These are phyloP conservation scores for Pelagomonas calceolata DNA, from an alignment of 108 stramenopile species.

Conservation along the genomic window DNA sequence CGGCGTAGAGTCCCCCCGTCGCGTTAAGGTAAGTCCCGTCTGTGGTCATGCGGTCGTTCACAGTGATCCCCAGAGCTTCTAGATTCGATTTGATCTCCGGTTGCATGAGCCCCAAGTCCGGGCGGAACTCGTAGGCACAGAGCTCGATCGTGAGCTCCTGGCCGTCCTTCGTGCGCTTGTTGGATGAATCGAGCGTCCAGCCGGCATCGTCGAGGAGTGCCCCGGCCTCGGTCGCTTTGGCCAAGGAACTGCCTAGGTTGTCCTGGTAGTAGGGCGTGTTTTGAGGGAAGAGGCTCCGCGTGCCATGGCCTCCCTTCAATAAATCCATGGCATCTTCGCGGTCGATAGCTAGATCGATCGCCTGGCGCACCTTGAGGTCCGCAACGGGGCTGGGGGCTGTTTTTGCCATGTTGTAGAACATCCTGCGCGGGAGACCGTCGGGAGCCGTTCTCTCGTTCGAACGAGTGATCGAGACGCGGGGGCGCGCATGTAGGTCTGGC, in stretches of 20 bases:
- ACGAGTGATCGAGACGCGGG: too few species aligned
- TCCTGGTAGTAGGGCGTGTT: slow-evolving; percentile 1
- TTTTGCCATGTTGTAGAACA: slow-evolving; percentile 9
- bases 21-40: too few species aligned
- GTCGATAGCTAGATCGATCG: slow-evolving; percentile 14
- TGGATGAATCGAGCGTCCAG: slow-evolving; percentile 5
- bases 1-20: background rate
- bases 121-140: slow-evolving; percentile 20
- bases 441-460: too few species aligned
- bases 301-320: slow-evolving; percentile 5
- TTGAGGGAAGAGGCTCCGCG: slow-evolving; percentile 14
- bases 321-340: slow-evolving; percentile 6
- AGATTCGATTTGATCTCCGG: slow-evolving; percentile 2
- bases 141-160: slow-evolving; percentile 7
- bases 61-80: slow-evolving; percentile 5
- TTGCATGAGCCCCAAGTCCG: slow-evolving; percentile 15
- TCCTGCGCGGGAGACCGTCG: too few species aligned
- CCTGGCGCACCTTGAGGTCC: slow-evolving; percentile 12
- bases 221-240: slow-evolving; percentile 4
- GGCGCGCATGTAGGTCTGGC: too few species aligned
- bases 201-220: slow-evolving; percentile 10
- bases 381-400: background rate
- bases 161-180: slow-evolving; percentile 12
- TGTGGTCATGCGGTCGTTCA: slow-evolving; percentile 6
- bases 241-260: background rate